These are phyloP conservation scores for Pichia nanzhaoensis DNA, from an alignment of 805 yeast species.

Conservation along the genomic window DNA sequence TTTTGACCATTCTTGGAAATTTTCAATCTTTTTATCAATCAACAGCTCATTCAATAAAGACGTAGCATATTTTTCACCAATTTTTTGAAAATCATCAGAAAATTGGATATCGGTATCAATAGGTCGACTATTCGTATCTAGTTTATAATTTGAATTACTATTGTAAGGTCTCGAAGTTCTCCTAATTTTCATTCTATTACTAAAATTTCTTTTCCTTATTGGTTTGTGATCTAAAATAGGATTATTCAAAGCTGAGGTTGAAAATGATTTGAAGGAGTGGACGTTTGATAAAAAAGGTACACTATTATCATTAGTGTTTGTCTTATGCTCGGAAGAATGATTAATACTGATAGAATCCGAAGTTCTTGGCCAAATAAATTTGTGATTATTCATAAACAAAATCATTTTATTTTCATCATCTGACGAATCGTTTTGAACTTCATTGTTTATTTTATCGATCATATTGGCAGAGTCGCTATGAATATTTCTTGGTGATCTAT, in stretches of 20 bases:
- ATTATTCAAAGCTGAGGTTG: background rate
- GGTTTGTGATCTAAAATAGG: conserved; percentile 1
- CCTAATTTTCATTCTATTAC: conserved; percentile 9
- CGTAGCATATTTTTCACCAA: conserved; percentile 40
- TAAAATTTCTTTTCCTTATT: conserved; percentile 17
- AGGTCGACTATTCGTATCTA: conserved; percentile 4
- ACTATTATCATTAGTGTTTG: background rate
- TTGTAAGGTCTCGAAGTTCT: conserved; percentile 1
- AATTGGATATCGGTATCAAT: conserved; percentile 23
- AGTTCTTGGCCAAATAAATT: conserved; percentile 26
- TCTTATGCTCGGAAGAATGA: background rate
- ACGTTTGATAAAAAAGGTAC: conserved; percentile 3
- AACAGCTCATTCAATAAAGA: conserved; percentile 52
- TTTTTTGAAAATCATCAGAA: conserved; percentile 29
- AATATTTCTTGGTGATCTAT: background rate
- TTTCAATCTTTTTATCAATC: conserved; percentile 49
- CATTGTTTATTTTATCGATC: background rate
- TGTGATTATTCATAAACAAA: conserved; percentile 28
- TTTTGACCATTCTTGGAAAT: conserved; percentile 51
- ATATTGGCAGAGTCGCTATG: background rate
- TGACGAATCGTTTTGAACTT: conserved; percentile 5
- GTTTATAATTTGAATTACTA: background rate
- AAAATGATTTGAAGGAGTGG: conserved; percentile 1
- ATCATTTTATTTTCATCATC: conserved; percentile 28
- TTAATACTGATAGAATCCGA: conserved; percentile 5